Evolutionary conservation across 2,329 filamentous ascomycete genomes (phyloP).

Genomic region (Diaporthe vexans): DNA sequence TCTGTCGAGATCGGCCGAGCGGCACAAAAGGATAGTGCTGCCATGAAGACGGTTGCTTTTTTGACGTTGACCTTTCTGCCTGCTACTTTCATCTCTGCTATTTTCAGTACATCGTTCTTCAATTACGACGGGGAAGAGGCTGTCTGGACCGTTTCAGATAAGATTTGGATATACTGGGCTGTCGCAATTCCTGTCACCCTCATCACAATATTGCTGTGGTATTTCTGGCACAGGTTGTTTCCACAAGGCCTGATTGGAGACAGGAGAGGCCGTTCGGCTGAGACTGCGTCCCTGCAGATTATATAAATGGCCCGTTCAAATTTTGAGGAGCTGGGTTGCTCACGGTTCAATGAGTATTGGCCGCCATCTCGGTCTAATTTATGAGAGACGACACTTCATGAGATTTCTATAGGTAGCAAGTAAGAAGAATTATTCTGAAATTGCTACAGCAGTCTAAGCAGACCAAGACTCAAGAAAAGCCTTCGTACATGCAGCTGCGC

Average conservation of each 20-base stretch:
- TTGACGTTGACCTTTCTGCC: neutral
- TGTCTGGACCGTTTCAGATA: slow-evolving; percentile 46
- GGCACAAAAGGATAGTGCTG: slow-evolving; percentile 50
- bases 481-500: neutral
- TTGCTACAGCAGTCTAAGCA: neutral
- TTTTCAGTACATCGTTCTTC: slow-evolving; percentile 21
- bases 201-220: slow-evolving; percentile 43
- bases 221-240: neutral
- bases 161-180: slow-evolving; percentile 52
- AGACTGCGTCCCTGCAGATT: neutral
- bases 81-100: neutral
- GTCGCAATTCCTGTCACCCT: slow-evolving; percentile 47
- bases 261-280: neutral
- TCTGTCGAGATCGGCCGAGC: slow-evolving; percentile 57
- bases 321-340: neutral
- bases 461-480: neutral
- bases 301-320: neutral
- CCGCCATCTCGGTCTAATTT: no score
- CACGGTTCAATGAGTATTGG: neutral
- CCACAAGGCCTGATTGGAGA: neutral
- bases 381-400: no score
- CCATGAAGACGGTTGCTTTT: slow-evolving; percentile 45
- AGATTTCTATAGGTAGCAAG: no score
- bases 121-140: slow-evolving; percentile 31
- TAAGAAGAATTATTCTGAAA: neutral